phyloP scores from a whole-genome alignment of 441 rosid genomes.

The Hypseocharis bilobata region DNA sequence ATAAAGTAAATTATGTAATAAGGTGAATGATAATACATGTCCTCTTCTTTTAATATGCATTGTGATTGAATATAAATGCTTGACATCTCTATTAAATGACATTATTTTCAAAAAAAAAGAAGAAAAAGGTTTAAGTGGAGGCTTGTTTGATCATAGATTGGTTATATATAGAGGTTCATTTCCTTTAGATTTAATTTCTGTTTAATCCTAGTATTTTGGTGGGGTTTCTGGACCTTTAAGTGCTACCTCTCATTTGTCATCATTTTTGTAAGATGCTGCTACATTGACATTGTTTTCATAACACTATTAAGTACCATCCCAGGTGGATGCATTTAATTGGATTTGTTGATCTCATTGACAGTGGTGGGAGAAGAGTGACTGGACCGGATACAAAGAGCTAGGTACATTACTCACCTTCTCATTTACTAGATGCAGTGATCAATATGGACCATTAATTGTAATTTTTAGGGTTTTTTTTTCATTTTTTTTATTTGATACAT shows the following conservation, averaged over 20 bases:
- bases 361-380: slow-evolving; percentile 99
- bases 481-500: neutral
- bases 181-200: neutral
- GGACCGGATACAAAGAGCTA: slow-evolving; percentile 98
- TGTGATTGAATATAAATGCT: neutral
- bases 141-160: neutral
- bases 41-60: neutral
- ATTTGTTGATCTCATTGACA: slow-evolving; percentile 83
- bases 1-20: neutral
- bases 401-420: slow-evolving; percentile 41
- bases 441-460: neutral
- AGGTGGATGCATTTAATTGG: slow-evolving; percentile 64
- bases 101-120: too few relatives aligned
- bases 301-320: slow-evolving; percentile 45
- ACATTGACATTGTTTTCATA: slow-evolving; percentile 34
- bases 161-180: neutral
- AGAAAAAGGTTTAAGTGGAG: too few relatives aligned
- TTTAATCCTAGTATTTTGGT: neutral
- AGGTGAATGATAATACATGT: neutral
- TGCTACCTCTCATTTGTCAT: slow-evolving; percentile 9
- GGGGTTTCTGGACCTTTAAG: neutral
- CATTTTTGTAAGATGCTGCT: slow-evolving; percentile 6
- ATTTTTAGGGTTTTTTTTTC: neutral
- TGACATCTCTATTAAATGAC: too few relatives aligned
- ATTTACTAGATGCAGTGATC: neutral